Evolutionary conservation across 257 asterid genomes (phyloP), one percentile per base, ranked within the genome.

Genomic region (Schizonepeta tenuifolia): DNA sequence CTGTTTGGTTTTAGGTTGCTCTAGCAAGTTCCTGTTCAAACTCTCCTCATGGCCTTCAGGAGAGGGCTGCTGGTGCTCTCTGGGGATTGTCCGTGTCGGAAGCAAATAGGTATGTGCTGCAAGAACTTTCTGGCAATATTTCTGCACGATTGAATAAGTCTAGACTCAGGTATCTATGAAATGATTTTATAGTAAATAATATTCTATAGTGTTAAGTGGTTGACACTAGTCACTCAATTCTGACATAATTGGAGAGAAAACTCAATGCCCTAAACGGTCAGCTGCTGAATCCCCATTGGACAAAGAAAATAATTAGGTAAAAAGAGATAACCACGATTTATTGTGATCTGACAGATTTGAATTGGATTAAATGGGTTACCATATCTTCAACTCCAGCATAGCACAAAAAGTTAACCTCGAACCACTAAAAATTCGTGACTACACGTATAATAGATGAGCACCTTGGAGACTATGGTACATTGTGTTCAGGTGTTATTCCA

Each of bases 31-130:
- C 86, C 49, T 82, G 92, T 56, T 50, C 81, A n/a, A 77, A 77
- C 80, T 80, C 94, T 38, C 80, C 94, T 65, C 86, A 77, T 17
- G 83, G 89, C 66, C 91, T 88, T 75, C 94, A 86, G 77, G 94
- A 88, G 83, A 84, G 94, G 75, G 94, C 94, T 70, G 94, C 94
- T 5, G 94, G 94, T 82, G 94, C 94, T 63, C 83, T 83, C 1
- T 88, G 94, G 90, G 90, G 91, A 71, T 77, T 88, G 81, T 88
- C 94, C 1, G 91, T 88, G 35, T 88, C 94, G 8, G 94, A 94
- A 89, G 82, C 95, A 67, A 94, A 94, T 80, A 94, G 97, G 98
- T 89, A 69, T 18, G 55, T 38, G 62, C 73, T 55, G 69, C 9
- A 13, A 51, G 41, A 59, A 15, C 24, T 49, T 18, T 40, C 10